A percentile compares a stretch with the other conserved stretches of the same genome.
phyloP scores from a whole-genome alignment of 129 eudicot species.

The Gnaphalium uliginosum region DNA sequence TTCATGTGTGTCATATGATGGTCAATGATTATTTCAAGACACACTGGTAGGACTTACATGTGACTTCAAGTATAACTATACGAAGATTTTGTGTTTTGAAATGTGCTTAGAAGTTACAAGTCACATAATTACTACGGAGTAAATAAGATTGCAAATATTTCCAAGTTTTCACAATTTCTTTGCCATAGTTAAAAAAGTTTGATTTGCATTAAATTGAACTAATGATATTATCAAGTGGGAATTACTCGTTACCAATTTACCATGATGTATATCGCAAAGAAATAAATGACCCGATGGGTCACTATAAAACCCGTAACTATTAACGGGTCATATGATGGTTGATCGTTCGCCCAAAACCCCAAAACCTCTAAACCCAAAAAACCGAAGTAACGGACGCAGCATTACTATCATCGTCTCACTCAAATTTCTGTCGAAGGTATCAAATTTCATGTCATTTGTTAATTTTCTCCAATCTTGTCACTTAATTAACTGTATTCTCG shows the following conservation, averaged over 20 bases:
- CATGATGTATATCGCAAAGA: no score
- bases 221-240: neutral
- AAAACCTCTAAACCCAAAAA: neutral
- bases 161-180: no score
- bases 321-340: neutral
- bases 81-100: neutral
- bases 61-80: neutral
- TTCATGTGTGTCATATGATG: neutral
- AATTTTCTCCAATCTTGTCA: neutral
- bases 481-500: no score
- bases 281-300: neutral
- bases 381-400: neutral
- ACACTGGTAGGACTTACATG: neutral
- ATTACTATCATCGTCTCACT: neutral
- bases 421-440: neutral
- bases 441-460: neutral
- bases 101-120: neutral
- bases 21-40: neutral
- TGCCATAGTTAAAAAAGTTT: no score
- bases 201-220: neutral
- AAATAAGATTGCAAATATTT: no score
- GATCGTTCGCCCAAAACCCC: no score
- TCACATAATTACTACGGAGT: neutral
- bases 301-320: neutral
- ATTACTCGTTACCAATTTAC: no score